Conservation (phyloP, 306 rosid species). For the Casuarina glauca region DNA sequence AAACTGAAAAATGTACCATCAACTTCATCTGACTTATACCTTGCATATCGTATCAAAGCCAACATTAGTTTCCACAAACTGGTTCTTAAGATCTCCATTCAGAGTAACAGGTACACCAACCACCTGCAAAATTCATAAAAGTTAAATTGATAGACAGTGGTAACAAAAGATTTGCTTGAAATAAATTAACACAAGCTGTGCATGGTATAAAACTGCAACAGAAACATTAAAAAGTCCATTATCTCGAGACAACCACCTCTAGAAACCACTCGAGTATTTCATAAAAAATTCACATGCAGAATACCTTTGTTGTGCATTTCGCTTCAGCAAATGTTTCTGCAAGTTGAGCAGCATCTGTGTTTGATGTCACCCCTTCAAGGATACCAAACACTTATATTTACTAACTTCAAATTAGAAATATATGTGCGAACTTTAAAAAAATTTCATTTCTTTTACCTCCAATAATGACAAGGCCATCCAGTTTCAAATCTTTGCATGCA, state of each 20-base stretch:
- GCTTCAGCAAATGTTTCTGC: conserved; percentile 95
- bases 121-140: conserved; percentile 55
- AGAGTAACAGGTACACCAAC: conserved; percentile 98
- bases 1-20: conserved; percentile 6
- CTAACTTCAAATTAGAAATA: conserved; percentile 8
- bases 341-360: conserved; percentile 98
- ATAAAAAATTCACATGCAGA: not conserved
- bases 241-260: not conserved
- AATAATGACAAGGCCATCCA: conserved; percentile 91
- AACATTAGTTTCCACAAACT: conserved; percentile 92
- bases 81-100: conserved; percentile 98
- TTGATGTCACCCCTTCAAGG: conserved; percentile 87
- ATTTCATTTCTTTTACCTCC: conserved; percentile 59
- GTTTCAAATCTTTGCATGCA: conserved; percentile 80
- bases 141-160: conserved; percentile 13
- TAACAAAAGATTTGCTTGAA: not conserved
- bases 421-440: conserved; percentile 5
- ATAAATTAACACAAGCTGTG: conserved; percentile 9
- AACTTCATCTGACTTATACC: conserved; percentile 46
- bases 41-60: conserved; percentile 97
- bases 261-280: not conserved
- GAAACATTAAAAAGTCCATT: not conserved
- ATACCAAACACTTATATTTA: conserved; percentile 16
- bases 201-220: not conserved
- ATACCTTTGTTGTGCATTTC: conserved; percentile 88